These are phyloP conservation scores for Sporothrix mexicana DNA, from an alignment of 2,329 filamentous ascomycete genomes.

Conservation along the genomic window DNA sequence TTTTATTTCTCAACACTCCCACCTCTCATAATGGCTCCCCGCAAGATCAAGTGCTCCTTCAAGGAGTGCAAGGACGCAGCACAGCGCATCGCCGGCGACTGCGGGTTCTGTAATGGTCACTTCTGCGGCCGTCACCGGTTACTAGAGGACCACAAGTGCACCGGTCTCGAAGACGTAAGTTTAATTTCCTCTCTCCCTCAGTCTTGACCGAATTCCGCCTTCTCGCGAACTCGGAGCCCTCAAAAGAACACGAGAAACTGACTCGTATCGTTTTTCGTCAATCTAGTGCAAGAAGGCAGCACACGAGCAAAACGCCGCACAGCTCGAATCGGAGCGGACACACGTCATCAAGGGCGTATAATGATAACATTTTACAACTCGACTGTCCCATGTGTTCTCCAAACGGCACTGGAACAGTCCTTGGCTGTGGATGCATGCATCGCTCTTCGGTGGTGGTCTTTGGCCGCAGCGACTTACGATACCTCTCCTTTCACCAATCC, in stretches of 20 bases:
- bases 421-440: neutral
- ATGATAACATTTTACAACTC: slow-evolving; percentile 33
- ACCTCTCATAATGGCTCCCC: slow-evolving; percentile 63
- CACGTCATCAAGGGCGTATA: slow-evolving; percentile 92
- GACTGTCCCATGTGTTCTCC: neutral
- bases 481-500: too few relatives aligned
- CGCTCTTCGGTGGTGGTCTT: neutral
- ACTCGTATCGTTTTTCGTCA: slow-evolving; percentile 36
- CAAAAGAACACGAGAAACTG: slow-evolving; percentile 44
- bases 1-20: too few relatives aligned
- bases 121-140: slow-evolving; percentile 95
- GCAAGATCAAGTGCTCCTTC: slow-evolving; percentile 84
- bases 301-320: slow-evolving; percentile 90
- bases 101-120: slow-evolving; percentile 90
- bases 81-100: slow-evolving; percentile 94
- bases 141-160: slow-evolving; percentile 92
- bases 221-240: slow-evolving; percentile 27
- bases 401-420: neutral
- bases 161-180: slow-evolving; percentile 84
- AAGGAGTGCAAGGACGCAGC: slow-evolving; percentile 87
- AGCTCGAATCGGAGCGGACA: slow-evolving; percentile 90
- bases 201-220: slow-evolving; percentile 13
- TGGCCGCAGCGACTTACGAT: neutral
- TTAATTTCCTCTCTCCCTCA: slow-evolving; percentile 8
- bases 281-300: slow-evolving; percentile 92